phyloP scores from a whole-genome alignment of 768 basidiomycete genomes.

The Boletus tylopilopsis region DNA sequence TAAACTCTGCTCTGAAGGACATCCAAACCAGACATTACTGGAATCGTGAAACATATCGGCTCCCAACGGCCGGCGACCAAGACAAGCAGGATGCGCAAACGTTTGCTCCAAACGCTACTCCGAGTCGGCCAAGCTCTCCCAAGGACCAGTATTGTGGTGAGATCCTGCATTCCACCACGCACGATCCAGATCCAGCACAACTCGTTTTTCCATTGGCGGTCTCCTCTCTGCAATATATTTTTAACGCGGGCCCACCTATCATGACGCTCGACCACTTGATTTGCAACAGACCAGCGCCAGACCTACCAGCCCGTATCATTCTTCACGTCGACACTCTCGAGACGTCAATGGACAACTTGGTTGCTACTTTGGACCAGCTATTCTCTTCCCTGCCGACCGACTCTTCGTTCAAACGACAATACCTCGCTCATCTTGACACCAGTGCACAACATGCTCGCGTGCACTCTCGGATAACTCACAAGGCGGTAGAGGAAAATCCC shows the following conservation, averaged over 20 bases:
- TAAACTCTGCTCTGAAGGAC: not conserved
- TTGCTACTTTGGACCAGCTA: not conserved
- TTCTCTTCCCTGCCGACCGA: not conserved
- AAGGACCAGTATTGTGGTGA: too few relatives aligned
- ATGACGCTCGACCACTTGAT: not conserved
- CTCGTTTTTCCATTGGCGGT: not conserved
- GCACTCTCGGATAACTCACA: not conserved
- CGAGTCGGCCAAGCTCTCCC: not conserved
- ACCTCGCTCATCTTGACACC: slow-evolving; percentile 4
- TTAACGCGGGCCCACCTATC: not conserved
- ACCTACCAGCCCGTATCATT: not conserved
- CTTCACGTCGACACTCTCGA: not conserved
- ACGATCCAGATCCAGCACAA: not conserved
- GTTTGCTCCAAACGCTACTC: too few relatives aligned
- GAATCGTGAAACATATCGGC: too few relatives aligned
- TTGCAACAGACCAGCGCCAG: not conserved
- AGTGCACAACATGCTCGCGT: not conserved
- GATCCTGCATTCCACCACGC: not conserved
- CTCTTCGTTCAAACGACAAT: slow-evolving; percentile 7
- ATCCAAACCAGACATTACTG: not conserved
- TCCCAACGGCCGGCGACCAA: too few relatives aligned
- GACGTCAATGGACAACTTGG: too few relatives aligned
- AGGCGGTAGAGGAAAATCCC: too few relatives aligned
- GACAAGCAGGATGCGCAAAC: too few relatives aligned
- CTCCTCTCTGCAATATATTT: too few relatives aligned